Percentiles rank a stretch among this genome's conserved stretches.
phyloP scores from a whole-genome alignment of 2,329 filamentous ascomycete genomes.

The Talaromyces sp. region DNA sequence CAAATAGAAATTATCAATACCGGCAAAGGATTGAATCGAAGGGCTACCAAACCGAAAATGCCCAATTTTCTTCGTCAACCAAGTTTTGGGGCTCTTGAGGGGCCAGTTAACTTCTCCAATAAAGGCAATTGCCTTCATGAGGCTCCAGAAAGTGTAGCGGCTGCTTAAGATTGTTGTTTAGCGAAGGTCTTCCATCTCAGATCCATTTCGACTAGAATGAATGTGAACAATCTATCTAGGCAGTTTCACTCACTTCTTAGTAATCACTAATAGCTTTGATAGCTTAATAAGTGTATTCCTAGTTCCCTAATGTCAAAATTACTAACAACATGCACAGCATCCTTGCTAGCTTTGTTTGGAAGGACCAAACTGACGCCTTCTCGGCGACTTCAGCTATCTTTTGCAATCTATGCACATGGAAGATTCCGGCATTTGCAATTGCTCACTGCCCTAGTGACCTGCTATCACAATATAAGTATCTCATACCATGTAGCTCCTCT shows the following conservation, averaged over 20 bases:
- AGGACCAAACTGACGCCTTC: not conserved
- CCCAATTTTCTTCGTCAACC: not conserved
- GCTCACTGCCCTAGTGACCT: too few species aligned
- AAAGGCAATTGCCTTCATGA: not conserved
- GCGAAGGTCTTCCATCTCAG: too few species aligned
- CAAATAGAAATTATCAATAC: not conserved
- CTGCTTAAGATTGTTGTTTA: too few species aligned
- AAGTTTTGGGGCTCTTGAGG: not conserved
- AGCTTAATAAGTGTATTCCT: too few species aligned
- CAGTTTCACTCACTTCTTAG: too few species aligned
- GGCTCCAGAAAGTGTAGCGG: not conserved
- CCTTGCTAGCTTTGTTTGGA: not conserved
- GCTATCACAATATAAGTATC: too few species aligned
- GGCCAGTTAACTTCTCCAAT: not conserved
- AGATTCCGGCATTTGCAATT: not conserved
- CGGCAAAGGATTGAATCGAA: not conserved
- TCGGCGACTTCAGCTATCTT: not conserved
- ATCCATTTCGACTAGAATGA: too few species aligned
- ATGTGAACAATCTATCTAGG: too few species aligned
- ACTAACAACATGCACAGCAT: not conserved
- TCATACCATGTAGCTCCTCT: too few species aligned
- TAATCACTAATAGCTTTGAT: too few species aligned
- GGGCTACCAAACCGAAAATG: not conserved
- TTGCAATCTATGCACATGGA: not conserved
- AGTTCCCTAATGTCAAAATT: too few species aligned